Percentiles rank a stretch among this genome's conserved stretches.
phyloP scores from a whole-genome alignment of 2,329 filamentous ascomycete genomes.

The Penicillium occitanis region DNA sequence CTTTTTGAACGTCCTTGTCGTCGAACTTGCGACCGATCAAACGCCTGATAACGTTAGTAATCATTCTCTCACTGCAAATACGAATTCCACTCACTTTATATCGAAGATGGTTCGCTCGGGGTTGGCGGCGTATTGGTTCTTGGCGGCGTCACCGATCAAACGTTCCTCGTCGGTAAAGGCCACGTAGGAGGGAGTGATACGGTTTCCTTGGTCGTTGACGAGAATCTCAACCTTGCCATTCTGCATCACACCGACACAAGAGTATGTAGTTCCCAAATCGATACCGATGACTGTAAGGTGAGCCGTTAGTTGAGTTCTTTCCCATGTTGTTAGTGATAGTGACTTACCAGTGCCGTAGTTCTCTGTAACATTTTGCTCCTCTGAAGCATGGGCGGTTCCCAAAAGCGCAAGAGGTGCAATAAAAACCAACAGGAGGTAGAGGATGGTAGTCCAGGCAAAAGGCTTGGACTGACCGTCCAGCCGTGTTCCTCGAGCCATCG shows the following conservation, averaged over 20 bases:
- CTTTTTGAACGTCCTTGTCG: constrained; percentile 84
- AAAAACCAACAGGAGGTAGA: constrained; percentile 89
- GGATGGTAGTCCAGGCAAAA: constrained; percentile 82
- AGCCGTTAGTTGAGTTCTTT: neutral
- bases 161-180: constrained; percentile 97
- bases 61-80: neutral
- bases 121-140: constrained; percentile 88
- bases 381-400: constrained; percentile 69
- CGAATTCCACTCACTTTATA: constrained; percentile 67
- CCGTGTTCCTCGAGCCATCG: constrained; percentile 61
- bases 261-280: constrained; percentile 85
- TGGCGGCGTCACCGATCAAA: constrained; percentile 93
- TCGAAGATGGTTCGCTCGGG: constrained; percentile 75
- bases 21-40: constrained; percentile 80
- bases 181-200: constrained; percentile 92
- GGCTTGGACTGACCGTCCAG: constrained; percentile 64
- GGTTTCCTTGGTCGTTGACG: constrained; percentile 95
- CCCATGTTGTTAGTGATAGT: neutral
- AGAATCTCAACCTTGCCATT: constrained; percentile 94
- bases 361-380: constrained; percentile 63
- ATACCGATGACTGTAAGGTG: constrained; percentile 74
- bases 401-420: constrained; percentile 81
- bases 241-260: constrained; percentile 93
- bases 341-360: constrained; percentile 69
- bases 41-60: constrained; percentile 54